Evolutionary conservation across 495 filamentous ascomycete species (phyloP), one percentile per base, ranked within the genome.

Genomic region (Emericellopsis terricola): DNA sequence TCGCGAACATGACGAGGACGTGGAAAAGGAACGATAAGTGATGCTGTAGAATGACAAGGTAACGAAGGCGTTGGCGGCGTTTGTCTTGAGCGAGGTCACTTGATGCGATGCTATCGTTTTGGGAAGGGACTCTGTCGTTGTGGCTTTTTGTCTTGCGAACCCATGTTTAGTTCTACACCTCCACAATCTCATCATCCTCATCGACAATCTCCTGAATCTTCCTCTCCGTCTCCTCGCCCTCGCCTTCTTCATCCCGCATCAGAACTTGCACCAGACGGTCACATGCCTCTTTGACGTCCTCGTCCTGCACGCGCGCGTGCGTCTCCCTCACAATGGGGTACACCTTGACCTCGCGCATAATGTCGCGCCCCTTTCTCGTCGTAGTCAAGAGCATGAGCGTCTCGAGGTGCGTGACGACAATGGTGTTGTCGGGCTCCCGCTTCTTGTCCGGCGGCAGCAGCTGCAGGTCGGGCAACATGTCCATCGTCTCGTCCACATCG

Each of bases 191-290:
- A 16, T 57, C 42, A 29, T 62, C 56, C 9, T 62, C 48, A 19
- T 49, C 45, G 16, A 34, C 11, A 19, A 24, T 21, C 20, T 34
- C 27, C 1, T 24, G n/a, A 11, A 19, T 19, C 33, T 26, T 11
- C 23, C 23, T 26, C 21, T 77, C 41, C 76, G 78, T 5, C 77
- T 77, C 44, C 76, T 81, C 53, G 75, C 57, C 75, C 15, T 78
- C 47, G 8, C 56, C 49, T 31, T 45, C 64, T 46, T 82, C 89
- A 39, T 86, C 84, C 32, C 78, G 65, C 85, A 93, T 91, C 28
- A 97, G 47, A 9, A 97, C 72, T 43, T 97, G 81, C 23, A 97
- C 89, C 33, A 94, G 45, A 44, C 89, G 64, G 49, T 97, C 89
- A 44, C 81, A 89, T 11, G 71, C 78, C 45, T 92, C 86, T 39